These are phyloP conservation scores for Bimuria novae-zelandiae DNA, from an alignment of 2,329 filamentous ascomycete genomes.

Conservation along the genomic window DNA sequence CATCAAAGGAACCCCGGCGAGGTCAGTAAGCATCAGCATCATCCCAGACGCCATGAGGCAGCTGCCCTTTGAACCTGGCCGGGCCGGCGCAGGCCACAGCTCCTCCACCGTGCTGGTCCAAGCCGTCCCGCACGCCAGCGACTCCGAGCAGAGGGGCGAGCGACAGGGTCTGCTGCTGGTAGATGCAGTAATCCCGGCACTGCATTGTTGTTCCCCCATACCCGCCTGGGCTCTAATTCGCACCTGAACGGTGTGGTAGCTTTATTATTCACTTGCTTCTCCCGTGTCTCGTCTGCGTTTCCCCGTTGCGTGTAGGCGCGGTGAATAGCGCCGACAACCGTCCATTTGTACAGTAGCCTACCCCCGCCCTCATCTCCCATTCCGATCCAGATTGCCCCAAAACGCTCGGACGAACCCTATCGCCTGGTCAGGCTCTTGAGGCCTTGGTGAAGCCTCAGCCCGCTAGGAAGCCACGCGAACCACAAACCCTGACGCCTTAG, in stretches of 20 bases:
- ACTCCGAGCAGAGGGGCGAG: conserved; percentile 38
- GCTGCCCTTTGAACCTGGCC: conserved; percentile 19
- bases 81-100: conserved; percentile 44
- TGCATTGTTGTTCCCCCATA: conserved; percentile 41
- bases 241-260: conserved; percentile 43
- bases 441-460: conserved; percentile 34
- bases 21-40: conserved; percentile 14
- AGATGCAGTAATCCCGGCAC: conserved; percentile 40
- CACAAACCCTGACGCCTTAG: conserved; percentile 45
- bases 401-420: conserved; percentile 50
- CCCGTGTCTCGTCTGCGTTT: conserved; percentile 47
- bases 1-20: conserved; percentile 19
- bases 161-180: conserved; percentile 40
- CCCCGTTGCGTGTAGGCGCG: conserved; percentile 45
- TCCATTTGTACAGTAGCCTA: conserved; percentile 44
- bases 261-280: conserved; percentile 45
- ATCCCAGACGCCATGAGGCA: neutral
- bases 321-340: conserved; percentile 42
- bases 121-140: conserved; percentile 47
- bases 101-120: conserved; percentile 44
- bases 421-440: conserved; percentile 46
- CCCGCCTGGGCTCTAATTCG: conserved; percentile 32
- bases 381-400: conserved; percentile 48
- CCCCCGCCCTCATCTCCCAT: conserved; percentile 43
- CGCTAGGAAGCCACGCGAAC: conserved; percentile 51